Evolutionary conservation across 345 rosid species (phyloP).

Genomic region (Hibiscus syriacus): DNA sequence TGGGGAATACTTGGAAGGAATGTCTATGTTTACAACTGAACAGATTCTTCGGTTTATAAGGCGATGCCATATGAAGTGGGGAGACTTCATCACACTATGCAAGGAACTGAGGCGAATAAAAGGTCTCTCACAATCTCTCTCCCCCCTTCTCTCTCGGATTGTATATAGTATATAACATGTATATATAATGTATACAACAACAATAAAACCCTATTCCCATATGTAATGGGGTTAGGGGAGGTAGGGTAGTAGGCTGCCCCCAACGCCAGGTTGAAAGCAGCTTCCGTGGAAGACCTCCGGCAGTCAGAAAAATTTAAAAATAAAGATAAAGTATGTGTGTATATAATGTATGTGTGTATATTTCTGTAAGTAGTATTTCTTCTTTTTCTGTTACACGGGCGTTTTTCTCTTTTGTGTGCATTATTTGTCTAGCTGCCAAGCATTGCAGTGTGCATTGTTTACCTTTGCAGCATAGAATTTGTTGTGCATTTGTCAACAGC

Average conservation of each 20-base stretch:
- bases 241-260: too few relatives aligned
- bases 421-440: not conserved
- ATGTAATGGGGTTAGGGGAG: too few relatives aligned
- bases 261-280: too few relatives aligned
- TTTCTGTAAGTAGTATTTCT: not conserved
- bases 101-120: constrained; percentile 93
- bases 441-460: not conserved
- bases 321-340: too few relatives aligned
- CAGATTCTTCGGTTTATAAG: constrained; percentile 95
- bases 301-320: too few relatives aligned
- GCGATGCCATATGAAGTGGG: constrained; percentile 99
- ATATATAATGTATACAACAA: not conserved
- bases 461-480: not conserved
- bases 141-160: not conserved
- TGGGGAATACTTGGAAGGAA: constrained; percentile 90
- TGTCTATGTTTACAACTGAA: constrained; percentile 95
- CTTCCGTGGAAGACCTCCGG: too few relatives aligned
- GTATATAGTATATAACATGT: not conserved
- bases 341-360: not conserved
- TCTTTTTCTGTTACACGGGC: not conserved
- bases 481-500: not conserved
- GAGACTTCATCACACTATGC: constrained; percentile 93
- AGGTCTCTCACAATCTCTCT: constrained; percentile 31
- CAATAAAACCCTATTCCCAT: too few relatives aligned
- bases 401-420: not conserved